Percentiles rank a stretch among this genome's conserved stretches.
Evolutionary conservation across 768 basidiomycete species (phyloP).

Genomic region (Mycena kentingensis): DNA sequence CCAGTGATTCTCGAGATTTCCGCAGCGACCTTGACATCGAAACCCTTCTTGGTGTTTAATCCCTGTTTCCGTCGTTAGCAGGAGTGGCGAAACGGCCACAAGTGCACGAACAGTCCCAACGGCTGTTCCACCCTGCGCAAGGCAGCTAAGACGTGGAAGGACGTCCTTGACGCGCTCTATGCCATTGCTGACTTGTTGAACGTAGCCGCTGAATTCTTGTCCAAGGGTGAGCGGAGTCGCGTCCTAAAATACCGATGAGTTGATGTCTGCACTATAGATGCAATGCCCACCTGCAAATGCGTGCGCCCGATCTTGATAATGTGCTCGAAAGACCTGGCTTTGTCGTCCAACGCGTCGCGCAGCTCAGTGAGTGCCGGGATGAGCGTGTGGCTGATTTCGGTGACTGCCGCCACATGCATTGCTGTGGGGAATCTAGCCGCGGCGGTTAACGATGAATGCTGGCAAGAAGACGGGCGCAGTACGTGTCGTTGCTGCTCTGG

Average conservation of each 20-base stretch:
- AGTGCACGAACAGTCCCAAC: conserved; percentile 82
- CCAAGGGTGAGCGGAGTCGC: conserved; percentile 97
- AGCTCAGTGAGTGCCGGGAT: conserved; percentile 86
- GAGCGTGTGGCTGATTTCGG: conserved; percentile 76
- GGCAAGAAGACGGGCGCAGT: conserved; percentile 5
- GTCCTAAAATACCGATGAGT: conserved; percentile 54
- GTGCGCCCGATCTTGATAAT: conserved; percentile 99
- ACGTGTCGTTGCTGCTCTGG: conserved; percentile 99
- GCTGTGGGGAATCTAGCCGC: conserved; percentile 88
- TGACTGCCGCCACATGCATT: conserved; percentile 97
- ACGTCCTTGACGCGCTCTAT: conserved; percentile 82
- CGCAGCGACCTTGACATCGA: conserved; percentile 90
- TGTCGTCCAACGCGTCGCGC: conserved; percentile 79
- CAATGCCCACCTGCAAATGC: conserved; percentile 70
- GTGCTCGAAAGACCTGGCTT: conserved; percentile 79
- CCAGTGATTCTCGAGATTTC: conserved; percentile 93
- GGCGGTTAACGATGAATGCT: not conserved
- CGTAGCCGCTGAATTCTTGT: conserved; percentile 98
- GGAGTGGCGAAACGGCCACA: conserved; percentile 41
- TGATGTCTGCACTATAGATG: not conserved
- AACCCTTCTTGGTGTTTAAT: conserved; percentile 94
- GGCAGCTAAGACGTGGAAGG: conserved; percentile 80
- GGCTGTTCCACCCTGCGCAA: conserved; percentile 98
- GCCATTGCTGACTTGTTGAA: conserved; percentile 89
- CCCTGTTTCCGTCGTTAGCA: conserved; percentile 54